Base-by-base conservation (phyloP, 2,329 filamentous ascomycete species). In the Akanthomyces muscarius region DNA sequence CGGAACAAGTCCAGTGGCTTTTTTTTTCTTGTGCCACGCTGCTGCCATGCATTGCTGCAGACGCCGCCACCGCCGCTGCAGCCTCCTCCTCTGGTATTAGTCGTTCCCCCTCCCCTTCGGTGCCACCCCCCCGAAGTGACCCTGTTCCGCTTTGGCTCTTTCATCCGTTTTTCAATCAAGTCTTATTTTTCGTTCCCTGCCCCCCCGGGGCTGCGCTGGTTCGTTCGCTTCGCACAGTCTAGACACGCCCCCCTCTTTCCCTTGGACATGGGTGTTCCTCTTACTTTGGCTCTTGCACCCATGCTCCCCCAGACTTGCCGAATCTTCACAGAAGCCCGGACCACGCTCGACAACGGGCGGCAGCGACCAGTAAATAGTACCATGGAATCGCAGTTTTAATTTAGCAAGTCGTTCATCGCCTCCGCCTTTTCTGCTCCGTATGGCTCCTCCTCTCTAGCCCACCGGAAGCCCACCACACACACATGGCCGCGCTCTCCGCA, bases 261-360 rank as follows among this genome's bases (percentile, higher is more conserved):
- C 7, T 21, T 30, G 5, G 21, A 44, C 53, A 58, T 58, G 44
- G 55, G 33, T 30, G 44, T 41, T 30, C 30, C 57, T 50, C 45
- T 51, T 51, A 42, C 36, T 51, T 16, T 33, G 7, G 8, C 55
- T n/a, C 55, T 30, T 56, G 55, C 33, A 36, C 44, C 55, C 55
- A 48, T 58, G 21, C 33, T 36, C n/a, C 57, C 57, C 57, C 57
- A 52, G 57, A 60, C 57, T 52, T 52, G 57, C 57, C 45, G 56
- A 33, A 41, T 44, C 45, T 30, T 42, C 28, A 16, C 23, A 14
- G 2, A 25, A 42, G 42, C 30, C 55, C 44, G 23, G 55, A 50
- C 42, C 33, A 58, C 41, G 25, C 30, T 23, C 42, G 33, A 16
- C 13, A 23, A 44, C 52, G 36, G 36, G 36, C 21, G 16, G 48